Evolutionary conservation across 2,329 filamentous ascomycete species (phyloP).

Genomic region (Colletotrichum sp.): DNA sequence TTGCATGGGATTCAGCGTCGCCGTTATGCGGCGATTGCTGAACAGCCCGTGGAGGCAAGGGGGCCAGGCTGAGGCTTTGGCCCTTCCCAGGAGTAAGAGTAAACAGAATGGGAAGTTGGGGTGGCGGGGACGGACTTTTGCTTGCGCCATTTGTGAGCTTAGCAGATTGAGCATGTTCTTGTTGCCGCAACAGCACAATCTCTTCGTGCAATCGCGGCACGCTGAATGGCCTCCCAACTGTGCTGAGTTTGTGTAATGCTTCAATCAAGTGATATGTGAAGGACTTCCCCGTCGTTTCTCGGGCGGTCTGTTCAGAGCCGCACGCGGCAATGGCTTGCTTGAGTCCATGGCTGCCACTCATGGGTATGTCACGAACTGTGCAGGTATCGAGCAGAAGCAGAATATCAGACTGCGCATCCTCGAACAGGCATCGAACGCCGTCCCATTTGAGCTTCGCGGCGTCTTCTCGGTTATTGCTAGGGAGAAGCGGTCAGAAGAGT

Average conservation of each 20-base stretch:
- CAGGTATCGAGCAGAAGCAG: conserved; percentile 69
- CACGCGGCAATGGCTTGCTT: conserved; percentile 70
- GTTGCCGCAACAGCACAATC: conserved; percentile 48
- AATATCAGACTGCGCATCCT: conserved; percentile 68
- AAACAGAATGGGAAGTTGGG: conserved; percentile 56
- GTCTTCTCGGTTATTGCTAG: conserved; percentile 61
- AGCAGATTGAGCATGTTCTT: conserved; percentile 46
- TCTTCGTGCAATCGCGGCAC: conserved; percentile 64
- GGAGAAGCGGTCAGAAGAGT: conserved; percentile 38
- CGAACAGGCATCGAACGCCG: conserved; percentile 65
- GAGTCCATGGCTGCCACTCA: conserved; percentile 57
- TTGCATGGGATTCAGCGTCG: conserved; percentile 20
- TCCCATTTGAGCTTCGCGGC: conserved; percentile 69
- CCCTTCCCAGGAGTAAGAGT: conserved; percentile 59
- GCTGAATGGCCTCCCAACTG: conserved; percentile 57
- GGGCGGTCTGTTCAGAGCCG: conserved; percentile 53
- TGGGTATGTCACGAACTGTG: conserved; percentile 55
- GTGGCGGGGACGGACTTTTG: conserved; percentile 37
- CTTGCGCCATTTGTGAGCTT: conserved; percentile 50
- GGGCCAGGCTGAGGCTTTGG: conserved; percentile 58
- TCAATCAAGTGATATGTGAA: conserved; percentile 65
- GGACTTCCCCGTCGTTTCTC: conserved; percentile 52
- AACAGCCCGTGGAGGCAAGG: conserved; percentile 40
- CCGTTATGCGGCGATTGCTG: conserved; percentile 33
- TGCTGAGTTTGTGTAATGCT: conserved; percentile 57